Percentiles rank a stretch among this genome's conserved stretches.
phyloP scores from a whole-genome alignment of 768 basidiomycete species.

The Mycena latifolia region DNA sequence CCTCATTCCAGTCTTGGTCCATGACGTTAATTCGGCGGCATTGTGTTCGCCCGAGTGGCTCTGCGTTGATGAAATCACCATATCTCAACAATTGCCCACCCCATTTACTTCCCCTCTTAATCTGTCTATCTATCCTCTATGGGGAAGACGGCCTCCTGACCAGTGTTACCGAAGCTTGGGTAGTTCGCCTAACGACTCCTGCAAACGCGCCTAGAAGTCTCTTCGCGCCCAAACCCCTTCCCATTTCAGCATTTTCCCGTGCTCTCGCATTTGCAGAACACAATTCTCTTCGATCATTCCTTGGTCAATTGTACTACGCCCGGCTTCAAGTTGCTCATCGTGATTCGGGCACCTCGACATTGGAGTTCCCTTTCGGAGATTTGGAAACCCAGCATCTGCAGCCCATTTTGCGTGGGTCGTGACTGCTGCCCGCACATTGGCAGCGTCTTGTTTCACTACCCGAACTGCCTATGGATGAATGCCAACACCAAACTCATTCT shows the following conservation, averaged over 20 bases:
- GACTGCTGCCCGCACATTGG: conserved; percentile 1
- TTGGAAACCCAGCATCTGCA: conserved; percentile 4
- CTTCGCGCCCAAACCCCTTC: too few relatives aligned
- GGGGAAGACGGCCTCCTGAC: neutral
- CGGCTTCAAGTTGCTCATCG: neutral
- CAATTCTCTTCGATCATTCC: conserved; percentile 5
- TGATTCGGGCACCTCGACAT: neutral
- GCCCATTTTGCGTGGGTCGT: conserved; percentile 13
- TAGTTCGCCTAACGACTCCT: neutral
- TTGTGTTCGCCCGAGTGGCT: neutral
- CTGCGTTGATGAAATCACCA: too few relatives aligned
- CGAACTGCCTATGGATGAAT: neutral
- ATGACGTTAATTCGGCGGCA: conserved; percentile 8
- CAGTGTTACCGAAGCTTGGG: neutral
- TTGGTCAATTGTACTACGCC: conserved; percentile 15
- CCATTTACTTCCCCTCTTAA: neutral
- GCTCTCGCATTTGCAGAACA: conserved; percentile 10
- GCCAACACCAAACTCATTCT: neutral
- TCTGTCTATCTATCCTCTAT: neutral
- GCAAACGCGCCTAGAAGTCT: too few relatives aligned
- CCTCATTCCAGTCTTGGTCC: conserved; percentile 17
- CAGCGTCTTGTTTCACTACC: neutral
- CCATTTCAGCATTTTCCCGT: neutral
- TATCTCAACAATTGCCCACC: neutral
- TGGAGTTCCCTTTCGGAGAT: conserved; percentile 8